Conservation (phyloP, 768 basidiomycete genomes). For the Boletellus emodensis region DNA sequence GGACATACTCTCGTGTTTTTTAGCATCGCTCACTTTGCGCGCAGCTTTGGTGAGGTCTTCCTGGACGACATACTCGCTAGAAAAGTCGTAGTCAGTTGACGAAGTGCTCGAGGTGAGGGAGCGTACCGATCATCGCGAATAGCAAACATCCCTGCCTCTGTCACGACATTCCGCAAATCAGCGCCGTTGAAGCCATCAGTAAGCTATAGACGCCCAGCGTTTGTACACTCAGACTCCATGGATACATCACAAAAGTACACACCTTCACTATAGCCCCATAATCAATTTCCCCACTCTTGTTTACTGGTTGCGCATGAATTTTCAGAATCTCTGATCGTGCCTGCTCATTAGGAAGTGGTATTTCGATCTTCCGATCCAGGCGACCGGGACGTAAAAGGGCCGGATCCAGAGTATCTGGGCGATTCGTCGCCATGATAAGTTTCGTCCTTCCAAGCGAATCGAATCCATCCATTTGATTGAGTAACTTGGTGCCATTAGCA, state of each 20-base stretch:
- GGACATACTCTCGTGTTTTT: constrained; percentile 94
- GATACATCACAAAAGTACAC: constrained; percentile 5
- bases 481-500: constrained; percentile 48
- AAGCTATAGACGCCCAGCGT: constrained; percentile 42
- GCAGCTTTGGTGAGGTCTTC: constrained; percentile 97
- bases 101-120: neutral
- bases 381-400: constrained; percentile 94
- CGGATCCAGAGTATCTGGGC: constrained; percentile 96
- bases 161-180: constrained; percentile 91
- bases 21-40: constrained; percentile 91
- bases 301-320: constrained; percentile 91
- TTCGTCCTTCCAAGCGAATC: constrained; percentile 94
- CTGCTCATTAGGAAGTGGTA: constrained; percentile 96
- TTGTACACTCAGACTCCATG: neutral
- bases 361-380: constrained; percentile 95
- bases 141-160: constrained; percentile 97
- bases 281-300: constrained; percentile 94
- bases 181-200: constrained; percentile 96
- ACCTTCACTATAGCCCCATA: constrained; percentile 98
- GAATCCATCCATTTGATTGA: constrained; percentile 99
- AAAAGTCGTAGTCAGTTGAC: neutral
- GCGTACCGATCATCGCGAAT: constrained; percentile 89
- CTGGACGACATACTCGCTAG: constrained; percentile 84
- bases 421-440: constrained; percentile 99
- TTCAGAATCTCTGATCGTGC: constrained; percentile 95